Percentiles rank a stretch among this genome's conserved stretches.
Evolutionary conservation across 2,329 filamentous ascomycete species (phyloP).

Genomic region (Aspergillus fischeri): DNA sequence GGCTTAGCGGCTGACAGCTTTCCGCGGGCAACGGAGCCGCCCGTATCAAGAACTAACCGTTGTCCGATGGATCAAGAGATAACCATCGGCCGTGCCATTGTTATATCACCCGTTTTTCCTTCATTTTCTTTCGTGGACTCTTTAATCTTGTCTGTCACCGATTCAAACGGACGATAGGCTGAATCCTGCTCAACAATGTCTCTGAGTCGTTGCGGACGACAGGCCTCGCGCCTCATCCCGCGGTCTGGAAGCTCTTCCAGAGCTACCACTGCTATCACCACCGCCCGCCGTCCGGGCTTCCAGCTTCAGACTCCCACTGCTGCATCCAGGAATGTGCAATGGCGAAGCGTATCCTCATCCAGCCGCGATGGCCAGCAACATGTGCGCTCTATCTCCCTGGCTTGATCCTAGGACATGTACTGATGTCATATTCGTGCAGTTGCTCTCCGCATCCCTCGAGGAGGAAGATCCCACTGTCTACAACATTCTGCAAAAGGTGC

Average conservation of each 20-base stretch:
- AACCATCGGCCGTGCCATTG: neutral
- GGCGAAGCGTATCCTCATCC: conserved; percentile 37
- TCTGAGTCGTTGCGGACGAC: conserved; percentile 35
- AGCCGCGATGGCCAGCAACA: conserved; percentile 41
- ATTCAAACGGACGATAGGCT: neutral
- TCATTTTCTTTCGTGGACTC: neutral
- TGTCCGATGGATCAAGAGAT: conserved; percentile 13
- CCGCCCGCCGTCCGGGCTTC: conserved; percentile 20
- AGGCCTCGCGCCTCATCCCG: conserved; percentile 29
- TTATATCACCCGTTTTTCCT: neutral
- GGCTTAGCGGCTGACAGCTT: conserved; percentile 27
- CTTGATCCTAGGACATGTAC: neutral
- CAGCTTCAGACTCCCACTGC: conserved; percentile 14
- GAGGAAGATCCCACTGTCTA: conserved; percentile 83
- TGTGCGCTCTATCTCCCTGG: conserved; percentile 21
- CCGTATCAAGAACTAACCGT: conserved; percentile 17
- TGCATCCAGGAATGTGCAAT: conserved; percentile 19
- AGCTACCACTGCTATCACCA: conserved; percentile 18
- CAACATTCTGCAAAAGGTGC: conserved; percentile 85
- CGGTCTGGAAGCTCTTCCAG: conserved; percentile 29
- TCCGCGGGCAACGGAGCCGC: conserved; percentile 34
- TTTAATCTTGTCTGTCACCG: conserved; percentile 1
- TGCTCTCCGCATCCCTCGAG: conserved; percentile 73
- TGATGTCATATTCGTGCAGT: conserved; percentile 45
- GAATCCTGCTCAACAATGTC: conserved; percentile 20